A percentile compares a stretch with the other conserved stretches of the same genome.
Conservation (phyloP, 257 asterid genomes). For the Nicotiana obtusifolia region DNA sequence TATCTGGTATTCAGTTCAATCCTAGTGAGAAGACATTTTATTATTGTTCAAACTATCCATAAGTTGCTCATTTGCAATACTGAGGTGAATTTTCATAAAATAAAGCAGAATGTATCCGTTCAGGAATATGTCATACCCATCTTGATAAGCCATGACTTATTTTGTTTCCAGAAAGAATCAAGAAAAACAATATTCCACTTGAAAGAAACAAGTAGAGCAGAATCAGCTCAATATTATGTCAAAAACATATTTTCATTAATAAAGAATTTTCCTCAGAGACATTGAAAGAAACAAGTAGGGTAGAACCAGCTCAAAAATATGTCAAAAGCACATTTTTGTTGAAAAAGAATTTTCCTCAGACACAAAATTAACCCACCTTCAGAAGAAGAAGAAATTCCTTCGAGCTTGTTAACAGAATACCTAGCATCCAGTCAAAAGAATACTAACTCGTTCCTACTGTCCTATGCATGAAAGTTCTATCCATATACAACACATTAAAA, state of each 20-base stretch:
- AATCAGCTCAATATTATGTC: not conserved
- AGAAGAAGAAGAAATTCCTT: constrained; percentile 4
- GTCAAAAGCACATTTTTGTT: not conserved
- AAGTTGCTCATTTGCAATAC: not conserved
- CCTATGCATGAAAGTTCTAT: not conserved
- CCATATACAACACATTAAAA: not conserved
- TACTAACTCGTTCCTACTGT: not conserved
- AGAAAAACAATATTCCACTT: not conserved
- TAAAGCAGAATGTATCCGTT: not conserved
- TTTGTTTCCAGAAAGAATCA: not conserved
- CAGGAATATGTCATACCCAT: not conserved
- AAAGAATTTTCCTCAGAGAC: not conserved
- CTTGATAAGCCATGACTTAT: not conserved
- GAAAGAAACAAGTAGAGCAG: not conserved
- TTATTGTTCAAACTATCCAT: not conserved
- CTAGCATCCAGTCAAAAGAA: not conserved
- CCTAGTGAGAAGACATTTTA: no score
- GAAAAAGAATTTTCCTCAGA: not conserved
- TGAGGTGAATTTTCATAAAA: not conserved
- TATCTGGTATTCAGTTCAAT: no score
- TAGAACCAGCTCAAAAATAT: not conserved
- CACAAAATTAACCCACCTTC: not conserved
- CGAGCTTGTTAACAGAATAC: not conserved
- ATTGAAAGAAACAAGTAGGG: not conserved
- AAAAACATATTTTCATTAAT: not conserved